These are phyloP conservation scores for Alternaria arborescens DNA, from an alignment of 2,329 filamentous ascomycete species.

Conservation along the genomic window DNA sequence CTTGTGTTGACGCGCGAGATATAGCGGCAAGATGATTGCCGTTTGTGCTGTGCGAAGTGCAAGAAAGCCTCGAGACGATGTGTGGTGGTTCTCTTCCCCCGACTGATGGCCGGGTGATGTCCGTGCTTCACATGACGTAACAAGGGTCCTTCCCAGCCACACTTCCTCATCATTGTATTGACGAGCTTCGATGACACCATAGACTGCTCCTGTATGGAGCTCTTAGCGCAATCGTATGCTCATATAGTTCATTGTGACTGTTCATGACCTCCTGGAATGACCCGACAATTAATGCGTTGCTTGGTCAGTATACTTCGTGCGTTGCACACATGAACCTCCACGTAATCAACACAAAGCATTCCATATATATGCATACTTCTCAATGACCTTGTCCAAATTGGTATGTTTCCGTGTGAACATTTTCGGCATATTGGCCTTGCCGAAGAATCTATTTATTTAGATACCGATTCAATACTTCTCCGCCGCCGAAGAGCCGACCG, in stretches of 20 bases:
- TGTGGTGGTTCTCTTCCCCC: background rate
- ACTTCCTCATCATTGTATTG: background rate
- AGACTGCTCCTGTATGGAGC: background rate
- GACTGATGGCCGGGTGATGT: background rate
- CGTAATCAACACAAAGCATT: background rate
- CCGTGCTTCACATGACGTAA: slow-evolving; percentile 7
- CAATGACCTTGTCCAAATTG: background rate
- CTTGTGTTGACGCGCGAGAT: background rate
- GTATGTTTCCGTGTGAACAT: background rate
- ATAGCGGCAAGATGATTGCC: background rate
- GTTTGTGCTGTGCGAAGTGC: background rate
- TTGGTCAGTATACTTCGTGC: background rate
- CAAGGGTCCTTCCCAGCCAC: background rate
- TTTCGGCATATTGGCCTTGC: background rate
- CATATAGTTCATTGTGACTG: background rate
- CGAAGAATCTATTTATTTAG: background rate
- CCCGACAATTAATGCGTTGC: background rate
- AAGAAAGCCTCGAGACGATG: background rate
- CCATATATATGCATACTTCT: background rate
- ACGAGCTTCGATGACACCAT: background rate
- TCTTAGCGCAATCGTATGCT: background rate
- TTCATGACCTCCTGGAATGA: background rate
- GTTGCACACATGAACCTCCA: background rate
- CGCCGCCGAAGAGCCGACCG: background rate
- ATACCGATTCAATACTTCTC: background rate